phyloP scores from a whole-genome alignment of 768 basidiomycete genomes.

The Amanita pseudoporphyria region DNA sequence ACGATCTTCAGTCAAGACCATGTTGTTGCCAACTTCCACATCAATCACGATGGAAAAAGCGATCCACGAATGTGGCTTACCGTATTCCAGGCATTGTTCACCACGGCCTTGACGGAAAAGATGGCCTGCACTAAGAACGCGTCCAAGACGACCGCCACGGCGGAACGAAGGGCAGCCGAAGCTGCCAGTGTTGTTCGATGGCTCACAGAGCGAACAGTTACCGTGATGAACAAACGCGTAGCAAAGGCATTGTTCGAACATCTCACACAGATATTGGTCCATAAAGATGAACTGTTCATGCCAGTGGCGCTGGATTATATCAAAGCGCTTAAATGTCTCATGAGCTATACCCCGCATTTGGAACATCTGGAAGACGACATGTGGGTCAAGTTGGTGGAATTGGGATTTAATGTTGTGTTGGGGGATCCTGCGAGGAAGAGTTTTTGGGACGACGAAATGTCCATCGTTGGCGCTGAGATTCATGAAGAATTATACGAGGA shows the following conservation, averaged over 20 bases:
- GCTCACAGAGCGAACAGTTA: conserved; percentile 57
- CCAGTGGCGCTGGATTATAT: conserved; percentile 73
- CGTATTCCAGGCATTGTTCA: conserved; percentile 68
- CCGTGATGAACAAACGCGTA: conserved; percentile 44
- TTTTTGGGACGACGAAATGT: conserved; percentile 23
- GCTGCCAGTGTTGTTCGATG: conserved; percentile 61
- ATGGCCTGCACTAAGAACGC: conserved; percentile 30
- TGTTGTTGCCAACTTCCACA: conserved; percentile 34
- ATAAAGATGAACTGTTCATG: conserved; percentile 42
- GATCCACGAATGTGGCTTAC: conserved; percentile 44
- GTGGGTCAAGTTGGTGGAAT: conserved; percentile 63
- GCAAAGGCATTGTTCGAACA: conserved; percentile 53
- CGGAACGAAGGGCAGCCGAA: conserved; percentile 53
- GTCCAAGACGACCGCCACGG: conserved; percentile 30
- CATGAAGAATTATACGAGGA: conserved; percentile 25
- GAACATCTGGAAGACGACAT: conserved; percentile 53
- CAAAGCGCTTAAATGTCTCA: conserved; percentile 61
- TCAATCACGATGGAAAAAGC: conserved; percentile 23
- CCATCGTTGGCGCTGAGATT: conserved; percentile 19
- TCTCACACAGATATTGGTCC: conserved; percentile 48
- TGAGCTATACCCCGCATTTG: conserved; percentile 65
- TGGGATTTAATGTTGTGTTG: conserved; percentile 73
- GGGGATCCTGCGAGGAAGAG: conserved; percentile 37
- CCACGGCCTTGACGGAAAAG: conserved; percentile 55
- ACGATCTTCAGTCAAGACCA: conserved; percentile 39